phyloP scores from a whole-genome alignment of 2,329 filamentous ascomycete genomes.

The Fusarium irregulare region DNA sequence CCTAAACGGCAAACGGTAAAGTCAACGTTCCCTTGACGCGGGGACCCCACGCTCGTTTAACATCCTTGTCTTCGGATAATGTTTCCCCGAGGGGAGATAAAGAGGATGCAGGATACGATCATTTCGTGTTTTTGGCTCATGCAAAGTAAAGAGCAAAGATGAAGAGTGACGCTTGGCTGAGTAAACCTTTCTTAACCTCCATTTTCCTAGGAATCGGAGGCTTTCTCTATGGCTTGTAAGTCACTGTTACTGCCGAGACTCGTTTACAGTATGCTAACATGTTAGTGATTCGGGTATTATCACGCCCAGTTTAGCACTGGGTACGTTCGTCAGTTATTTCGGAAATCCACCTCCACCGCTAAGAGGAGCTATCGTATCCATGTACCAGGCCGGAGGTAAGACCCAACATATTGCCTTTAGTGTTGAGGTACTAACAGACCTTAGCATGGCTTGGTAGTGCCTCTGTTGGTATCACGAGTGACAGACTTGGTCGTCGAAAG shows the following conservation, averaged over 20 bases:
- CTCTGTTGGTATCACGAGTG: constrained; percentile 54
- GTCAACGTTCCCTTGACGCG: constrained; percentile 14
- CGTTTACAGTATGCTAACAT: no score
- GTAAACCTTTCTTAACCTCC: constrained; percentile 54
- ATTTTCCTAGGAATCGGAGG: constrained; percentile 55
- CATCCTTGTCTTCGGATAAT: constrained; percentile 32
- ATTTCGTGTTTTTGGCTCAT: no score
- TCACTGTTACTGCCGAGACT: background rate
- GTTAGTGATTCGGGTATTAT: constrained; percentile 56
- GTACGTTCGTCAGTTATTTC: constrained; percentile 52
- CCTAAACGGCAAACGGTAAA: constrained; percentile 24
- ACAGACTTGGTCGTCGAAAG: constrained; percentile 52
- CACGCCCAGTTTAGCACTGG: constrained; percentile 54
- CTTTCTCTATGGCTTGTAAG: constrained; percentile 55
- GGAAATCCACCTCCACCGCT: constrained; percentile 50
- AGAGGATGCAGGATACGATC: background rate
- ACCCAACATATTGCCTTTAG: no score
- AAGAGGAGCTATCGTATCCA: constrained; percentile 54
- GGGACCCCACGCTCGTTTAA: constrained; percentile 14
- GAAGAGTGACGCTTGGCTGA: constrained; percentile 49
- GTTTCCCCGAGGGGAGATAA: constrained; percentile 24
- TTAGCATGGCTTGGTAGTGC: constrained; percentile 55
- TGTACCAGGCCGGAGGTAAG: constrained; percentile 56
- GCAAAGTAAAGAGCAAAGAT: no score
- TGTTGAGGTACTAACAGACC: no score